A percentile compares a stretch with the other conserved stretches of the same genome.
Evolutionary conservation across 2,329 filamentous ascomycete genomes (phyloP).

Genomic region (Xylaria sp.): DNA sequence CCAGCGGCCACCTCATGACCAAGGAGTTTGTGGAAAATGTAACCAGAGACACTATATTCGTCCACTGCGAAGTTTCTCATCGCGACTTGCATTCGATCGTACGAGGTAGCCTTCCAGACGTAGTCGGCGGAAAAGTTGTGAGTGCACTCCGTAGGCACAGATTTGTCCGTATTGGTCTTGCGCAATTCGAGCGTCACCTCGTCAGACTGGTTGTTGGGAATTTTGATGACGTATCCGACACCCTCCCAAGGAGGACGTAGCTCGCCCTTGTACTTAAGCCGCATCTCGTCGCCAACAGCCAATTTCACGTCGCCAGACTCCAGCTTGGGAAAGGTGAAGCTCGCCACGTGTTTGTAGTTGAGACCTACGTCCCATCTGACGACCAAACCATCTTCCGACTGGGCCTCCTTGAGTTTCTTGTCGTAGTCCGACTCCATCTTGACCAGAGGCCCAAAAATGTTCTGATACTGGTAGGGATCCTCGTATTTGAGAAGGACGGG

Average conservation of each 20-base stretch:
- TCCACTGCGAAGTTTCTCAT: conserved; percentile 99
- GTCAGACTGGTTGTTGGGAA: conserved; percentile 97
- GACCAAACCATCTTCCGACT: conserved; percentile 91
- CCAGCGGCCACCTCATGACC: conserved; percentile 92
- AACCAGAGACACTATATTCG: conserved; percentile 96
- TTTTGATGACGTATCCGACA: conserved; percentile 98
- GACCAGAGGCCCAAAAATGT: conserved; percentile 94
- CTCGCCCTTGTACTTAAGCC: conserved; percentile 92
- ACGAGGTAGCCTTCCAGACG: conserved; percentile 98
- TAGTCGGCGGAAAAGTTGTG: conserved; percentile 98
- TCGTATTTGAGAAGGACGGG: conserved; percentile 92
- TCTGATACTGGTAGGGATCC: conserved; percentile 97
- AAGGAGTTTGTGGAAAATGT: conserved; percentile 95
- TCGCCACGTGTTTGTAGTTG: conserved; percentile 95
- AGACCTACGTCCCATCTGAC: conserved; percentile 93
- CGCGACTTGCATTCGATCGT: conserved; percentile 97
- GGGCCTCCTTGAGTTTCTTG: conserved; percentile 95
- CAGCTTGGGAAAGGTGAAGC: conserved; percentile 92
- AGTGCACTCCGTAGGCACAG: conserved; percentile 89
- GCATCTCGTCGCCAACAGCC: conserved; percentile 97
- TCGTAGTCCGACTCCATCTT: conserved; percentile 99
- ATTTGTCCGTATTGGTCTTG: conserved; percentile 92
- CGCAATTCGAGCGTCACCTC: conserved; percentile 94
- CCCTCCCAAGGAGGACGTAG: conserved; percentile 91
- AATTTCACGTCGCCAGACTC: conserved; percentile 97